phyloP scores from a whole-genome alignment of 2,329 filamentous ascomycete species.

The Dactylellina drechsleri region DNA sequence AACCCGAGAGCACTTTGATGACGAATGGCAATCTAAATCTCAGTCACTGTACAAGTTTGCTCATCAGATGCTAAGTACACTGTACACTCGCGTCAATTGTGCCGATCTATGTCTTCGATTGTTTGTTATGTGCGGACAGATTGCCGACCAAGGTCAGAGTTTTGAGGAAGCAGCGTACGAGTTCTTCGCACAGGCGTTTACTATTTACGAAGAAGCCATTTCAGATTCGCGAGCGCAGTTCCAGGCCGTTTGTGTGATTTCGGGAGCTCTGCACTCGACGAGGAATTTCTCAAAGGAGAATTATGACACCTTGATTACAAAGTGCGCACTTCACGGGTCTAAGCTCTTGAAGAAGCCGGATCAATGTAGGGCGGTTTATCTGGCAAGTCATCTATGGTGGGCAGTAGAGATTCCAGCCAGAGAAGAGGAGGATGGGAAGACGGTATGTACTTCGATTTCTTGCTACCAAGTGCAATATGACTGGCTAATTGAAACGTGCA shows the following conservation, averaged over 20 bases:
- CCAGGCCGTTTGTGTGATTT: conserved; percentile 95
- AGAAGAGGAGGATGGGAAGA: conserved; percentile 81
- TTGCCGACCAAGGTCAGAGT: conserved; percentile 81
- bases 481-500: conserved; percentile 61
- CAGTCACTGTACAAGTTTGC: conserved; percentile 94
- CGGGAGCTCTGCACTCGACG: conserved; percentile 85
- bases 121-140: conserved; percentile 90
- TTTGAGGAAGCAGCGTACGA: conserved; percentile 98
- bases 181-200: conserved; percentile 98
- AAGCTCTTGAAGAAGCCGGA: conserved; percentile 98
- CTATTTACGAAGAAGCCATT: conserved; percentile 95
- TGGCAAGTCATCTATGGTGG: conserved; percentile 99
- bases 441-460: conserved; percentile 67
- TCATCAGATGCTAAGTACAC: conserved; percentile 83
- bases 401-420: conserved; percentile 82
- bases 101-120: conserved; percentile 89
- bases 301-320: conserved; percentile 98
- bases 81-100: conserved; percentile 87
- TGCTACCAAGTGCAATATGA: background rate
- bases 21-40: conserved; percentile 75
- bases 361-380: conserved; percentile 94
- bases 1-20: conserved; percentile 82
- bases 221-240: conserved; percentile 97
- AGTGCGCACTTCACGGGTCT: conserved; percentile 94
- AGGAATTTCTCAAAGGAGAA: conserved; percentile 95